Percentiles rank a stretch among this genome's conserved stretches.
phyloP scores from a whole-genome alignment of 2,329 filamentous ascomycete species.

The Sclerotinia subarctica region DNA sequence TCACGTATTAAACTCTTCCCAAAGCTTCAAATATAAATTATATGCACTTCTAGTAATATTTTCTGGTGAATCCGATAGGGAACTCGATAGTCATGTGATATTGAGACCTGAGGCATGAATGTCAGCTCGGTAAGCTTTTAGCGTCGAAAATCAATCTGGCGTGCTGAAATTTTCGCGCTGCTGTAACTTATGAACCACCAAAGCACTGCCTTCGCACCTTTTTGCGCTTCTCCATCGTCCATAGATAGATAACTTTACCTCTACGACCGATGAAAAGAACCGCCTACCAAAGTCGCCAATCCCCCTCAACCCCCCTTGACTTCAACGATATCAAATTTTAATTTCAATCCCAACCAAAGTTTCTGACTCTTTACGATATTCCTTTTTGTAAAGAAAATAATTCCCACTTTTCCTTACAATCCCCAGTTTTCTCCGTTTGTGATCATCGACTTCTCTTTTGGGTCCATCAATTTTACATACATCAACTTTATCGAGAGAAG shows the following conservation, averaged over 20 bases:
- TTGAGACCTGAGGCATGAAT: background rate
- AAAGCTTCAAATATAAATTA: background rate
- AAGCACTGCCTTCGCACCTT: background rate
- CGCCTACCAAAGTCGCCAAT: conserved; percentile 9
- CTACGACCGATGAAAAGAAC: conserved; percentile 8
- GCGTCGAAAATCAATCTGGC: conserved; percentile 4
- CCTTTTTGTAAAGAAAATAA: conserved; percentile 9
- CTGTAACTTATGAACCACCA: conserved; percentile 4
- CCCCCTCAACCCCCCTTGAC: conserved; percentile 4
- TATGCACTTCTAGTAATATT: background rate
- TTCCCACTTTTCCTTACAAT: conserved; percentile 10
- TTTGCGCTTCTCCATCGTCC: conserved; percentile 3
- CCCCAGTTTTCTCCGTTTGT: conserved; percentile 8
- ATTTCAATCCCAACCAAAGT: background rate
- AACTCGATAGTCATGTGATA: background rate
- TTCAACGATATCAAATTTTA: conserved; percentile 16
- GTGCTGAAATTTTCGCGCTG: conserved; percentile 14
- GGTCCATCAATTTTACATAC: conserved; percentile 12
- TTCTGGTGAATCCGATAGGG: background rate
- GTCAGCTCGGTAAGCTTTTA: background rate
- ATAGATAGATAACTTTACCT: background rate
- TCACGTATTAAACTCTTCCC: background rate
- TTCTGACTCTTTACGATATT: conserved; percentile 5
- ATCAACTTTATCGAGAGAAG: conserved; percentile 22
- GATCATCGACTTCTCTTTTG: conserved; percentile 19